Percentiles rank a stretch among this genome's conserved stretches.
These are phyloP conservation scores for Penicillium sclerotigenum DNA, from an alignment of 2,329 filamentous ascomycete genomes.

Conservation along the genomic window DNA sequence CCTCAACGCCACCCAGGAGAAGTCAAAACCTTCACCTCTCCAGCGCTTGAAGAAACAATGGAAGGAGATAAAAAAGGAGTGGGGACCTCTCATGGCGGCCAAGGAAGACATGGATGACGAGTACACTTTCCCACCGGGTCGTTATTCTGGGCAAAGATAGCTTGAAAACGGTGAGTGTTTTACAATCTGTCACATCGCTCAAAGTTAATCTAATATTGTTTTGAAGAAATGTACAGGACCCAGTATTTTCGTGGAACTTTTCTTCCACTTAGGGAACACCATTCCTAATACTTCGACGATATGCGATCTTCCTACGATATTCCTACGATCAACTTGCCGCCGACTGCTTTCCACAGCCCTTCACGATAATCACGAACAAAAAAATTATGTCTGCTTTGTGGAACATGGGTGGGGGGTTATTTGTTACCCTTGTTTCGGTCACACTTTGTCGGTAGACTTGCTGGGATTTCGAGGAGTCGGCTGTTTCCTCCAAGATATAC, in stretches of 20 bases:
- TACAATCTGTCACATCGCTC: too few relatives aligned
- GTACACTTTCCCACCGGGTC: slow-evolving; percentile 21
- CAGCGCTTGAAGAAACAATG: slow-evolving; percentile 11
- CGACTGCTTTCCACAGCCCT: not conserved
- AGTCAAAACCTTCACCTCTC: not conserved
- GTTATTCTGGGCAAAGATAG: slow-evolving; percentile 18
- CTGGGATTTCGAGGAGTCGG: not conserved
- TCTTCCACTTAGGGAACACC: not conserved
- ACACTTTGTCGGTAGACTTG: not conserved
- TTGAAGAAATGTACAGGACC: not conserved
- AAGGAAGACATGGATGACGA: slow-evolving; percentile 20
- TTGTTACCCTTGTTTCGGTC: not conserved
- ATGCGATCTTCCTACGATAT: not conserved
- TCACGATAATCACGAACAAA: not conserved
- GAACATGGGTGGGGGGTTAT: not conserved
- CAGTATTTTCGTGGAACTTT: not conserved
- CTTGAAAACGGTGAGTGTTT: not conserved
- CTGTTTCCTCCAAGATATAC: not conserved
- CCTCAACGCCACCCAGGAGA: not conserved
- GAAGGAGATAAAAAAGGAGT: slow-evolving; percentile 9
- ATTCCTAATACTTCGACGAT: not conserved
- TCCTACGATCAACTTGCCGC: not conserved
- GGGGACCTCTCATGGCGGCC: slow-evolving; percentile 21
- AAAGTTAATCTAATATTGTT: not conserved
- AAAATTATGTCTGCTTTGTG: not conserved